Evolutionary conservation across 225 moss, liverwort and hornwort genomes (phyloP).

Genomic region (Takakia lepidozioides): DNA sequence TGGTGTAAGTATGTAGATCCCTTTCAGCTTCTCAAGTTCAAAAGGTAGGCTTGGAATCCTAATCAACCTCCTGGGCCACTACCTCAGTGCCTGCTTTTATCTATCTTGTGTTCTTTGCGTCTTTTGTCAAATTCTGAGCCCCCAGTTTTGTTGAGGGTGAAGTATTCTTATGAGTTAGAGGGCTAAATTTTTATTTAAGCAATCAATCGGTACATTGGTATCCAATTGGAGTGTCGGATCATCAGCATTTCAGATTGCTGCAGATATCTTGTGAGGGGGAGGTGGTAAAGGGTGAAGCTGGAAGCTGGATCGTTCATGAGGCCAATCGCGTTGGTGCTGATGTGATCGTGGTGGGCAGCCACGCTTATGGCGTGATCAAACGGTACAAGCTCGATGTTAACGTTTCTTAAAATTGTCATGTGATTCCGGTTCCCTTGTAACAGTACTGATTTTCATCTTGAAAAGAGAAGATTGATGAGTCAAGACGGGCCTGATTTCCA

Average conservation of each 20-base stretch:
- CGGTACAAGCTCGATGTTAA: no score
- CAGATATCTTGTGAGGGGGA: slow-evolving; percentile 83
- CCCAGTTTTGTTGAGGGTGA: slow-evolving; percentile 1
- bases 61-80: no score
- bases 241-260: not conserved
- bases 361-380: slow-evolving; percentile 49
- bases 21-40: not conserved
- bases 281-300: slow-evolving; percentile 87
- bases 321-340: slow-evolving; percentile 64
- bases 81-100: no score
- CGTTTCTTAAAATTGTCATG: no score
- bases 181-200: no score
- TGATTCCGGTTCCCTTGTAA: no score
- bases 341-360: slow-evolving; percentile 82
- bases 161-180: no score
- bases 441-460: no score
- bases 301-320: slow-evolving; percentile 96
- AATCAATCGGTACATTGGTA: no score
- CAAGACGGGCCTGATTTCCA: no score
- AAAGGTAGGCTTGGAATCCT: not conserved
- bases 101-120: no score
- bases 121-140: not conserved
- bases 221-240: not conserved
- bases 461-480: no score
- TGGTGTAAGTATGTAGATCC: slow-evolving; percentile 29